Base-by-base conservation (phyloP, 1,139 yeast genomes). In the Candida sojae region DNA sequence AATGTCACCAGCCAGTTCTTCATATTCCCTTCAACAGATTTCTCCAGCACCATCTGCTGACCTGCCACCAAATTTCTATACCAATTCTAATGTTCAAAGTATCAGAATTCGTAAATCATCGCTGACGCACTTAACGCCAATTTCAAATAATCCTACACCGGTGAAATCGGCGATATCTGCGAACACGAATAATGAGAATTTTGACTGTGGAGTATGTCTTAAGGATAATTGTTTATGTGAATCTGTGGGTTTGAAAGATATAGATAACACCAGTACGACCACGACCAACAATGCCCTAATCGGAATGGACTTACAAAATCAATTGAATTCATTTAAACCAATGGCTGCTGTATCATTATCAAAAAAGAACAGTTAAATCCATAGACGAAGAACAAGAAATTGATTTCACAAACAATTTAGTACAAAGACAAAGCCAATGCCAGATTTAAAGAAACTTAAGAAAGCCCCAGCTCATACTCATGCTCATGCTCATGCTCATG, bases 151-250 rank as follows among this genome's bases (percentile, higher is more conserved):
- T 23, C 43, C 34, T 17, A 42, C 45, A 2, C 43, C 47, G 3
- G 42, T 26, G 3, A 43, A 43, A 34, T 8, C 36, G 2, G 39
- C 45, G 11, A 11, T 41, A 30, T 26, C 34, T 28, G 34, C 42
- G 12, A 39, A 43, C 26, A 42, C 52, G 44, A 13, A 17, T 17
- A 17, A 17, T n/a, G 37, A 53, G 8, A 60, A 61, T 49, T 73
- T 70, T 50, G 82, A 77, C 55, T 86, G 93, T 62, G 87, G 86
- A 1, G 82, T 83, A 4, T 86, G 93, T 61, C 64, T 75, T 42
- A 84, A 84, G 60, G 92, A 86, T 45, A 84, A 81, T 48, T 86
- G 93, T 60, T 66, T 86, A 10, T 86, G 92, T 63, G 91, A 80
- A 48, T 68, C 75, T 2, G 80, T 83, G n/a, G 91, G 90, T 1